Conservation (phyloP, 139 green algal species). For the Coccomyxa sp. region DNA sequence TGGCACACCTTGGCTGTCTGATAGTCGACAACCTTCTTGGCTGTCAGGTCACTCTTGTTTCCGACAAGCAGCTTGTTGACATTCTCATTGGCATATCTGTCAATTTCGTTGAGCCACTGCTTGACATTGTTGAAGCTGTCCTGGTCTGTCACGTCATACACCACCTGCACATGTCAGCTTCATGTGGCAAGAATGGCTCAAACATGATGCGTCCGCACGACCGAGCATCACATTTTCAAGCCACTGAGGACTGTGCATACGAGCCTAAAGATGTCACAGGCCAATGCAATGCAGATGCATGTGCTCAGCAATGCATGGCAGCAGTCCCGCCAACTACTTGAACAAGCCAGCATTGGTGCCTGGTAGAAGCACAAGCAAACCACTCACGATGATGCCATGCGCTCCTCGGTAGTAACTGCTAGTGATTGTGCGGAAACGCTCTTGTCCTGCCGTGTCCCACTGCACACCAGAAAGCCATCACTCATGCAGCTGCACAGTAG, state of each 20-base stretch:
- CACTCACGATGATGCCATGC: conserved; percentile 91
- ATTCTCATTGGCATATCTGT: conserved; percentile 98
- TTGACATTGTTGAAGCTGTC: conserved; percentile 99
- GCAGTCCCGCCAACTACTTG: not conserved
- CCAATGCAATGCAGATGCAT: not conserved
- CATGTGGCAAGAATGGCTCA: not conserved
- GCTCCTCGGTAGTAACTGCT: conserved; percentile 97
- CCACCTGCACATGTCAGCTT: conserved; percentile 55
- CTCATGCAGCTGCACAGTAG: too few species aligned
- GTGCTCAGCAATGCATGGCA: too few species aligned
- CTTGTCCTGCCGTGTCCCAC: conserved; percentile 99
- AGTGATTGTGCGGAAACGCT: conserved; percentile 98
- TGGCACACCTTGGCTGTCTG: conserved; percentile 84
- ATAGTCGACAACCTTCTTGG: conserved; percentile 96
- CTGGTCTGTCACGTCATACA: conserved; percentile 99
- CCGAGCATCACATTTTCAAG: too few species aligned
- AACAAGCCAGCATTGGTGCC: not conserved
- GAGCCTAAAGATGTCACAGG: not conserved
- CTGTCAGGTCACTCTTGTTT: conserved; percentile 97
- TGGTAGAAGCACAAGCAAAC: not conserved
- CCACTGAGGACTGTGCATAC: not conserved
- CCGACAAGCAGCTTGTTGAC: conserved; percentile 99
- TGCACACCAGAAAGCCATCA: conserved; percentile 34
- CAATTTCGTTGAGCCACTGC: conserved; percentile 99
- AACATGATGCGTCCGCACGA: too few species aligned